These are phyloP conservation scores for Fusarium avenaceum DNA, from an alignment of 2,329 filamentous ascomycete species.

Conservation along the genomic window DNA sequence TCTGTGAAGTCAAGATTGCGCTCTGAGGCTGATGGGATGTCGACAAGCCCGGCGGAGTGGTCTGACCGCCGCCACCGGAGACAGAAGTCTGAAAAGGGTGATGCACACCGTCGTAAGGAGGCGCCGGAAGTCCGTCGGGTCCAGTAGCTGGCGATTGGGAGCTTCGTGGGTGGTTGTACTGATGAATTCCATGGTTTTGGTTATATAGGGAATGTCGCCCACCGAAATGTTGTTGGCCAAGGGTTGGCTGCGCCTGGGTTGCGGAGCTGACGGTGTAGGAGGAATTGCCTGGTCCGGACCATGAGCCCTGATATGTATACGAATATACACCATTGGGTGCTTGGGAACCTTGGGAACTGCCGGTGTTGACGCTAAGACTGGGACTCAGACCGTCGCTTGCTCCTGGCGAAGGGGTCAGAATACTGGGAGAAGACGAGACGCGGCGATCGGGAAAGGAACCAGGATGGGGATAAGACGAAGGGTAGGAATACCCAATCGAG, in stretches of 20 bases:
- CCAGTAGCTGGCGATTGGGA: slow-evolving; percentile 65
- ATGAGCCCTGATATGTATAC: slow-evolving; percentile 69
- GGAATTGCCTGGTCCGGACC: slow-evolving; percentile 66
- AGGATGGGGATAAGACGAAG: slow-evolving; percentile 41
- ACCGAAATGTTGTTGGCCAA: slow-evolving; percentile 50
- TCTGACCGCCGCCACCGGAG: slow-evolving; percentile 60
- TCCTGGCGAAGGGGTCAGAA: slow-evolving; percentile 59
- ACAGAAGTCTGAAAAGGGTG: slow-evolving; percentile 74
- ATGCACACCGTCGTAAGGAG: slow-evolving; percentile 76
- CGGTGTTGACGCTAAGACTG: slow-evolving; percentile 70
- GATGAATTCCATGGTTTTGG: slow-evolving; percentile 64
- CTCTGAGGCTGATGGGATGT: slow-evolving; percentile 49
- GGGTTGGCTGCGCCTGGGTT: slow-evolving; percentile 49
- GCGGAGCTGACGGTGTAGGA: slow-evolving; percentile 68
- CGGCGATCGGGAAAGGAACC: slow-evolving; percentile 48
- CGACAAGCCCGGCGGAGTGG: slow-evolving; percentile 49
- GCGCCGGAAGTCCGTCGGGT: slow-evolving; percentile 73
- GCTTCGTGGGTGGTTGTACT: slow-evolving; percentile 51
- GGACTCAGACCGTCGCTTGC: slow-evolving; percentile 73
- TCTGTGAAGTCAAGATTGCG: slow-evolving; percentile 49
- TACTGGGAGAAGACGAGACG: slow-evolving; percentile 50
- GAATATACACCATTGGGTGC: slow-evolving; percentile 63
- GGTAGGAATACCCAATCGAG: slow-evolving; percentile 43
- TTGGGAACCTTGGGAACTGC: slow-evolving; percentile 70
- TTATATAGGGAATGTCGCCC: slow-evolving; percentile 59